Percentiles rank a stretch among this genome's conserved stretches.
phyloP scores from a whole-genome alignment of 2,329 filamentous ascomycete species.

The Coniella vitis region DNA sequence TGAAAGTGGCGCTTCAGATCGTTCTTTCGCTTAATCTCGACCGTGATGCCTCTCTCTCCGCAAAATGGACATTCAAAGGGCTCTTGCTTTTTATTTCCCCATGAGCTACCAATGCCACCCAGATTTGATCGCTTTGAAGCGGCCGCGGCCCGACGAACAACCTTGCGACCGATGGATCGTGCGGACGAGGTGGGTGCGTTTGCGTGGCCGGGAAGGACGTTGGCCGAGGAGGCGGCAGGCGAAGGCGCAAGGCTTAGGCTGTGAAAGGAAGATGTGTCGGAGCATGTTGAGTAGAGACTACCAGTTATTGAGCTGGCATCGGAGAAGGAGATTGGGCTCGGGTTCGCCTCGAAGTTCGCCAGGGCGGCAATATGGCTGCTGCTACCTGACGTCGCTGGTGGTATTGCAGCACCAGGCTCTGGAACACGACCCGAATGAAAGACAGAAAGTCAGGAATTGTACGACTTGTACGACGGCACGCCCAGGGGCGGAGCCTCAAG shows the following conservation, averaged over 20 bases:
- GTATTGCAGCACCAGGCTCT: constrained; percentile 14
- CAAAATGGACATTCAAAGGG: constrained; percentile 31
- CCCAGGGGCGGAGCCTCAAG: no score
- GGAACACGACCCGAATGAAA: background rate
- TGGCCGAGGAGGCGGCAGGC: constrained; percentile 13
- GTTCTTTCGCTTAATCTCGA: constrained; percentile 38
- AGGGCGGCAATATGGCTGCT: constrained; percentile 10
- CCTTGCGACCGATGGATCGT: constrained; percentile 14
- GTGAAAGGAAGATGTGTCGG: constrained; percentile 17
- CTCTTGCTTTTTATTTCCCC: constrained; percentile 16
- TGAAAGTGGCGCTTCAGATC: constrained; percentile 43
- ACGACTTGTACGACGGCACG: no score
- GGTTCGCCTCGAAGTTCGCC: constrained; percentile 14
- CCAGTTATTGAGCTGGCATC: constrained; percentile 33
- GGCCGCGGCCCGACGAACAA: constrained; percentile 14
- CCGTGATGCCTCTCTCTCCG: constrained; percentile 32
- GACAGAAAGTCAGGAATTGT: background rate
- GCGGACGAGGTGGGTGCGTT: constrained; percentile 11
- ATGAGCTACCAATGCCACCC: constrained; percentile 14
- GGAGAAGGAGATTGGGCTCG: constrained; percentile 25
- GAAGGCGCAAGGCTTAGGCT: constrained; percentile 16
- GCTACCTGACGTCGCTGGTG: constrained; percentile 14
- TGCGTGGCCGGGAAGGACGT: constrained; percentile 20
- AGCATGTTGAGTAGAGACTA: constrained; percentile 32
- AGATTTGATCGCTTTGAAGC: constrained; percentile 16